phyloP scores from a whole-genome alignment of 164 flowering plant species.

The Kingdonia uniflora region DNA sequence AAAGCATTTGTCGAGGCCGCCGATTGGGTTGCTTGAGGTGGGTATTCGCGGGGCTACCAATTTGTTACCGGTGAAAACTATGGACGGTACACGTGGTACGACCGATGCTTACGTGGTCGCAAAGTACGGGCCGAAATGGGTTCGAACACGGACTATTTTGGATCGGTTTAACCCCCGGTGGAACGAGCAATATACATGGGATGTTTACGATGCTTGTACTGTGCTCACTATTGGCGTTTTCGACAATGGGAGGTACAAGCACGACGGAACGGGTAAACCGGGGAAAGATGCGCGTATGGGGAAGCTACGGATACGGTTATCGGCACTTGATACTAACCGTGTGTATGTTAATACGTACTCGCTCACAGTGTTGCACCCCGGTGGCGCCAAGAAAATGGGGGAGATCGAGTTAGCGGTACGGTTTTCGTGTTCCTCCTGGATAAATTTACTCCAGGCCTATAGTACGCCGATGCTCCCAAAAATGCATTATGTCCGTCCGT shows the following conservation, averaged over 20 bases:
- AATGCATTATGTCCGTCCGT: slow-evolving; percentile 82
- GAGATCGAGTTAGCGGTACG: slow-evolving; percentile 76
- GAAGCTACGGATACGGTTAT: slow-evolving; percentile 67
- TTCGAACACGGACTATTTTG: slow-evolving; percentile 79
- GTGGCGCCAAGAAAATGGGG: slow-evolving; percentile 82
- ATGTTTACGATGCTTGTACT: slow-evolving; percentile 89
- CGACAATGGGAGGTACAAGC: slow-evolving; percentile 65
- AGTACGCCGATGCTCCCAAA: slow-evolving; percentile 71
- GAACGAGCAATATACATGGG: slow-evolving; percentile 98
- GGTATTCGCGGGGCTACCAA: slow-evolving; percentile 82
- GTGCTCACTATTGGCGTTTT: slow-evolving; percentile 85
- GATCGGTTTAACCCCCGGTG: slow-evolving; percentile 85
- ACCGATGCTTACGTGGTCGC: slow-evolving; percentile 91
- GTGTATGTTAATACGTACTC: slow-evolving; percentile 52
- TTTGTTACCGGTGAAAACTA: slow-evolving; percentile 77
- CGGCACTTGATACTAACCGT: slow-evolving; percentile 71
- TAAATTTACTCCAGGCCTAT: slow-evolving; percentile 55
- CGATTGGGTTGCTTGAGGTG: slow-evolving; percentile 76
- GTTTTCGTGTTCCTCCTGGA: slow-evolving; percentile 76
- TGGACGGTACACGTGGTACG: slow-evolving; percentile 81
- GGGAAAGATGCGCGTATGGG: slow-evolving; percentile 62
- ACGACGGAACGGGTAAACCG: slow-evolving; percentile 31
- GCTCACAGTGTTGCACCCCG: slow-evolving; percentile 48
- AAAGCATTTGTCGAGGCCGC: slow-evolving; percentile 61
- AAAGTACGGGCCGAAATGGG: slow-evolving; percentile 94